Evolutionary conservation across 2,329 filamentous ascomycete genomes (phyloP).

Genomic region (Epichloe bromicola): DNA sequence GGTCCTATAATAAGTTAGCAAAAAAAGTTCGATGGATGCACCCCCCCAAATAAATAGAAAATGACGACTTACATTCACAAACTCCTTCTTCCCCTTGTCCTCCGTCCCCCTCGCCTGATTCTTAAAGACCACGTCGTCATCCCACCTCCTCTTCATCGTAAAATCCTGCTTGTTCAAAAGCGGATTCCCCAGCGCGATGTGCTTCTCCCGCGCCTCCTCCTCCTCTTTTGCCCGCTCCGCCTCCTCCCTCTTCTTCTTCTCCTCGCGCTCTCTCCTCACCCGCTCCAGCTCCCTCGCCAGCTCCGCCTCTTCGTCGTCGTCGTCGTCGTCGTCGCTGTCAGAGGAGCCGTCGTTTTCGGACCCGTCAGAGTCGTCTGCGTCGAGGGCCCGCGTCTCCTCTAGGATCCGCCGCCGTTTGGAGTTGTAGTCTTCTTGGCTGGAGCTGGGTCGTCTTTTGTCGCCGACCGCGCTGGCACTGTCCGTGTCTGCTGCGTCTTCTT

Average conservation of each 20-base stretch:
- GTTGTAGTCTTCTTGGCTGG: conserved; percentile 51
- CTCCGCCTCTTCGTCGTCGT: conserved; percentile 55
- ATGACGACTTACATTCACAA: conserved; percentile 67
- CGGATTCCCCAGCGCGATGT: conserved; percentile 88
- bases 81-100: conserved; percentile 82
- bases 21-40: not conserved
- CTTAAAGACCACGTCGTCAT: conserved; percentile 98
- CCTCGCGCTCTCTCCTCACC: conserved; percentile 63
- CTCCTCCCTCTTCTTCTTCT: conserved; percentile 42
- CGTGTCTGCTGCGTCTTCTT: conserved; percentile 30
- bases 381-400: conserved; percentile 77
- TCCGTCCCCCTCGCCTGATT: conserved; percentile 95
- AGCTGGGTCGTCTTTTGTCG: conserved; percentile 45
- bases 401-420: conserved; percentile 77
- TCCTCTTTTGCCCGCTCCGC: conserved; percentile 69
- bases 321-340: conserved; percentile 41
- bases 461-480: conserved; percentile 19
- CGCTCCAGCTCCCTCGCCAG: conserved; percentile 88
- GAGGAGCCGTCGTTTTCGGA: conserved; percentile 40
- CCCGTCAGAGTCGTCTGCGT: conserved; percentile 55
- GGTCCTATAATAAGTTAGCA: conserved; percentile 40
- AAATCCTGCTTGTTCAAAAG: conserved; percentile 82
- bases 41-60: not conserved
- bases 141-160: conserved; percentile 85
- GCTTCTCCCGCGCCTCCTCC: conserved; percentile 68